phyloP scores from a whole-genome alignment of 352 stramenopile species.

The Thraustochytrium sp. region DNA sequence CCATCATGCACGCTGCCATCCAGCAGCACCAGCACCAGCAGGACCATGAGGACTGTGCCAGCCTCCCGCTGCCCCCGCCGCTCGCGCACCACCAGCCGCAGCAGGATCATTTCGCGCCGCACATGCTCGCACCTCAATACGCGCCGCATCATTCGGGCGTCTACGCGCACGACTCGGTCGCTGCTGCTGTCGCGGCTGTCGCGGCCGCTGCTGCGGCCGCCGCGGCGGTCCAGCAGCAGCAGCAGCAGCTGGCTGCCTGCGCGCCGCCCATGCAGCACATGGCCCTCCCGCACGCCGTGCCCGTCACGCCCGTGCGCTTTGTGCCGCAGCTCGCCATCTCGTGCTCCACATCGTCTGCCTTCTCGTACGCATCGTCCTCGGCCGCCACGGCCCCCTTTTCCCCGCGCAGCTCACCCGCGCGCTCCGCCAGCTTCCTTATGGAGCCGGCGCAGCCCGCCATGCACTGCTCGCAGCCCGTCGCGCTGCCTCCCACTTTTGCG shows the following conservation, averaged over 20 bases:
- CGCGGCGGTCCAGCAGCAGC: background rate
- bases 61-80: background rate
- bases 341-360: constrained; percentile 19
- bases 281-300: no score
- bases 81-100: background rate
- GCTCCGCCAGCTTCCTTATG: background rate
- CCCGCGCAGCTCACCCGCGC: background rate
- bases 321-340: constrained; percentile 28
- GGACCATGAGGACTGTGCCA: no score
- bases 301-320: background rate
- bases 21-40: no score
- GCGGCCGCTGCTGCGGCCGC: background rate
- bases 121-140: no score
- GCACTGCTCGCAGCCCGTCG: no score
- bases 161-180: no score
- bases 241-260: background rate
- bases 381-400: constrained; percentile 10
- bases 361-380: constrained; percentile 18
- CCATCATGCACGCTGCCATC: no score
- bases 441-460: background rate
- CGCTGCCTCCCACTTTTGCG: no score
- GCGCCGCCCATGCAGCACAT: no score
- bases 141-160: no score
- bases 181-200: background rate
- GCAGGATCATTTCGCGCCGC: background rate